A percentile compares a stretch with the other conserved stretches of the same genome.
phyloP scores from a whole-genome alignment of 331 rosid species.

The Pyrus hybrid region DNA sequence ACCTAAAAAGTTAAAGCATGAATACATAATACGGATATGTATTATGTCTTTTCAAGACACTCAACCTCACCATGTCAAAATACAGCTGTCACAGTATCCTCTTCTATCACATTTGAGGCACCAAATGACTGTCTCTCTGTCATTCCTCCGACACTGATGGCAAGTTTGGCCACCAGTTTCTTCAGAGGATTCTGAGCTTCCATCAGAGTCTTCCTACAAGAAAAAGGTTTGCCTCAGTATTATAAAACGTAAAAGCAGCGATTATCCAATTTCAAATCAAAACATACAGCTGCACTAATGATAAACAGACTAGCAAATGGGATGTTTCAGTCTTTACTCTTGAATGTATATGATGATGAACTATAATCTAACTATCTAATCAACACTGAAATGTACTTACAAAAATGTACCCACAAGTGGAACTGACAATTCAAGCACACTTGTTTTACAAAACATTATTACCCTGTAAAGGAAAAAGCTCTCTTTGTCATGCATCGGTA shows the following conservation, averaged over 20 bases:
- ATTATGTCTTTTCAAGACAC: background rate
- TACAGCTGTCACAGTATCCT: slow-evolving; percentile 81
- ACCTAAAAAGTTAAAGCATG: slow-evolving; percentile 40
- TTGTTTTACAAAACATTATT: background rate
- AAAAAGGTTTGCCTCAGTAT: slow-evolving; percentile 18
- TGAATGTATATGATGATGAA: background rate
- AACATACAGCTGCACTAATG: background rate
- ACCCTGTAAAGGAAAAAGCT: background rate
- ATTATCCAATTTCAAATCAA: background rate
- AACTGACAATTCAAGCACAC: background rate
- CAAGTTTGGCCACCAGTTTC: slow-evolving; percentile 77
- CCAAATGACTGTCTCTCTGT: slow-evolving; percentile 61
- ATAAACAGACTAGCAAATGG: background rate
- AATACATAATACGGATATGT: slow-evolving; percentile 3
- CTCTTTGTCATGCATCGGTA: background rate
- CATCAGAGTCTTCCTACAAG: slow-evolving; percentile 66
- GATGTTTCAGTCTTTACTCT: background rate
- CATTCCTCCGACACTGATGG: slow-evolving; percentile 82
- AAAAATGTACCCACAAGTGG: background rate
- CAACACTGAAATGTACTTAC: background rate
- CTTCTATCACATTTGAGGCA: slow-evolving; percentile 77
- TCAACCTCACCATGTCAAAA: slow-evolving; percentile 57
- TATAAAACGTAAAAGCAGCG: background rate
- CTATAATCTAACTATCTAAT: background rate
- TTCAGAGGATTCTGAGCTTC: slow-evolving; percentile 52